Percentiles rank a stretch among this genome's conserved stretches.
Evolutionary conservation across 176 grass and related monocot species (phyloP).

Genomic region (Lolium rigidum): DNA sequence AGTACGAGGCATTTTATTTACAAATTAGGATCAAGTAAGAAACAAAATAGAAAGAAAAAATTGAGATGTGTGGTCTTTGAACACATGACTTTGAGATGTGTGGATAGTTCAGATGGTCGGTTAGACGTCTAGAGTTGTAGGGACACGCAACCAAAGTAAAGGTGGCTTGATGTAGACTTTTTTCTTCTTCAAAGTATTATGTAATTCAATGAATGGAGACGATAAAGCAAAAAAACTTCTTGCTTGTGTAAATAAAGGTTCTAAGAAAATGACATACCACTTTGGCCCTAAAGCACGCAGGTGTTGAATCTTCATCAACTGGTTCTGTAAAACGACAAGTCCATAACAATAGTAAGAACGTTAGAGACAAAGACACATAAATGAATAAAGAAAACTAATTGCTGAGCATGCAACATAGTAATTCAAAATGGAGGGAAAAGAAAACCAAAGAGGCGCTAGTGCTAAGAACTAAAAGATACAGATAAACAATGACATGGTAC

Average conservation of each 20-base stretch:
- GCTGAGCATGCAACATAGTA: slow-evolving; percentile 17
- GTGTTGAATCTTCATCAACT: slow-evolving; percentile 63
- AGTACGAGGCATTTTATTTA: background rate
- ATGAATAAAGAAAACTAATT: slow-evolving; percentile 28
- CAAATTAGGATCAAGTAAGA: too few relatives aligned
- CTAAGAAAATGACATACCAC: slow-evolving; percentile 52
- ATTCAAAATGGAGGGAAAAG: slow-evolving; percentile 11
- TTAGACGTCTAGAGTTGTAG: background rate
- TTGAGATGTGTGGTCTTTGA: background rate
- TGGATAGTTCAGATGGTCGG: too few relatives aligned
- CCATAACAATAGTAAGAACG: slow-evolving; percentile 25
- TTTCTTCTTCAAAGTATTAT: slow-evolving; percentile 11
- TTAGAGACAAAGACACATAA: background rate
- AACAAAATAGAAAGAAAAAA: background rate
- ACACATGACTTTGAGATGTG: background rate
- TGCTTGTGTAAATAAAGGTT: slow-evolving; percentile 3
- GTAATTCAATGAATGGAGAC: background rate
- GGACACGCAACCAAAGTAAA: background rate
- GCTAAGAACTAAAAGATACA: background rate
- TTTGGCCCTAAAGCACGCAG: slow-evolving; percentile 61
- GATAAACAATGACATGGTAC: background rate
- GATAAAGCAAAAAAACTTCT: background rate
- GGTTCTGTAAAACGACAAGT: slow-evolving; percentile 56
- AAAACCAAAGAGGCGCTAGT: background rate
- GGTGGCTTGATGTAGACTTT: background rate